These are phyloP conservation scores for Sapria himalayana DNA, from an alignment of 345 rosid species.

Conservation along the genomic window DNA sequence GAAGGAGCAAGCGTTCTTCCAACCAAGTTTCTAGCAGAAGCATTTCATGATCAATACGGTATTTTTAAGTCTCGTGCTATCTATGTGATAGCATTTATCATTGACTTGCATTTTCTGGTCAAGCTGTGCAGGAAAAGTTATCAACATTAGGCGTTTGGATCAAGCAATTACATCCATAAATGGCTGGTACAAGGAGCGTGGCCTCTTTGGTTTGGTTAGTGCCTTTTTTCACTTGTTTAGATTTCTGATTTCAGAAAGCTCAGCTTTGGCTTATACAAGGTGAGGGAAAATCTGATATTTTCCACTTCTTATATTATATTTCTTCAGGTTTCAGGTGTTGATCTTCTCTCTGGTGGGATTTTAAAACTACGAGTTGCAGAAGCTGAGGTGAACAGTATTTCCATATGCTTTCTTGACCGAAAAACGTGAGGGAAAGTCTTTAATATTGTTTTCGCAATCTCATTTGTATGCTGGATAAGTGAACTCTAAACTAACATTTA, in stretches of 20 bases:
- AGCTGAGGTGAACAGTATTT: constrained; percentile 81
- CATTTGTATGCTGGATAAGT: not conserved
- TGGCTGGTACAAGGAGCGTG: constrained; percentile 90
- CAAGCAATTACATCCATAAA: constrained; percentile 76
- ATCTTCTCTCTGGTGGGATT: constrained; percentile 86
- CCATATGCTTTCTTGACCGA: constrained; percentile 68
- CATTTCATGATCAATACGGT: constrained; percentile 63
- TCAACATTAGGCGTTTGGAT: constrained; percentile 62
- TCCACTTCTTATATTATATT: constrained; percentile 1
- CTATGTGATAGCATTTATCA: constrained; percentile 5
- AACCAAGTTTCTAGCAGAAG: constrained; percentile 51
- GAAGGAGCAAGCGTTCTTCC: constrained; percentile 97
- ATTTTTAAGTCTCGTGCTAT: constrained; percentile 10
- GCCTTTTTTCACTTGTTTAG: not conserved
- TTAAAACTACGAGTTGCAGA: constrained; percentile 77
- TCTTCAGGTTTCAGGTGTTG: constrained; percentile 59
- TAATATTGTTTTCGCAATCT: constrained; percentile 2
- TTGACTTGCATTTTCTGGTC: constrained; percentile 18
- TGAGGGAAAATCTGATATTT: too few species aligned
- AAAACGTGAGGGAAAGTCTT: constrained; percentile 52
- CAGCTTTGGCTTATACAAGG: not conserved
- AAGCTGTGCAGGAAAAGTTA: constrained; percentile 89
- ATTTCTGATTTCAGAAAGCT: not conserved
- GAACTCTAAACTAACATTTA: constrained; percentile 4
- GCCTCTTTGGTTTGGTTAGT: constrained; percentile 83